A percentile compares a stretch with the other conserved stretches of the same genome.
Evolutionary conservation across 257 asterid species (phyloP).

Genomic region (Cruciata laevipes): DNA sequence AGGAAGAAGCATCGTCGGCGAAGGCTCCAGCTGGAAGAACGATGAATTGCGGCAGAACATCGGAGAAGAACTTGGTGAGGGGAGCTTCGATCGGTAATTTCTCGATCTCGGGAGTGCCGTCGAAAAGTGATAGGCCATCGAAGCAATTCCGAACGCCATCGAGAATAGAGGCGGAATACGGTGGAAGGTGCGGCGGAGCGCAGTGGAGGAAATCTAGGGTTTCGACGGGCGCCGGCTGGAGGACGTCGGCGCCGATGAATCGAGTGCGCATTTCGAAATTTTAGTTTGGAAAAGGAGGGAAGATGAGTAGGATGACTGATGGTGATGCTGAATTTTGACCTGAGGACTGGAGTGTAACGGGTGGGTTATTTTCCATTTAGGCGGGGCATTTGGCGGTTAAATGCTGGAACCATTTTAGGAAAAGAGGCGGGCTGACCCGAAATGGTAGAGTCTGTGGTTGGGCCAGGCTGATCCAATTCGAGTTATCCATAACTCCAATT

Average conservation of each 20-base stretch:
- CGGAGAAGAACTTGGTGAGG: constrained; percentile 59
- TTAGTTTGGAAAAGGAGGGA: neutral
- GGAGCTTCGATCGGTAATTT: constrained; percentile 58
- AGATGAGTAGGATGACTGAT: too few relatives aligned
- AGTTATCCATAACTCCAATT: neutral
- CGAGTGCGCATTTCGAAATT: constrained; percentile 69
- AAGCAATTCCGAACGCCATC: constrained; percentile 26
- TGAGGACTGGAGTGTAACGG: neutral
- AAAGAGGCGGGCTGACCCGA: constrained; percentile 3
- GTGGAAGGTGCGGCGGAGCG: constrained; percentile 46
- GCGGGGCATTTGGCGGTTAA: constrained; percentile 4
- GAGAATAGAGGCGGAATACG: constrained; percentile 5
- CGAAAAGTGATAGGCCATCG: constrained; percentile 34
- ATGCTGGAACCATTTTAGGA: neutral
- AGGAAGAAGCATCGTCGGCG: constrained; percentile 15
- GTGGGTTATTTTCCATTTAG: neutral
- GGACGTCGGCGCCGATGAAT: constrained; percentile 45
- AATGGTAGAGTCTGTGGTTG: too few relatives aligned
- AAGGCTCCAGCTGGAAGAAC: constrained; percentile 18
- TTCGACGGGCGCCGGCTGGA: constrained; percentile 22
- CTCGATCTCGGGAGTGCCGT: constrained; percentile 31
- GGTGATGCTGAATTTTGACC: neutral
- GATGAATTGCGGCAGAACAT: constrained; percentile 59
- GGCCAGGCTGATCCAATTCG: neutral
- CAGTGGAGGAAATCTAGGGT: constrained; percentile 48